A percentile compares a stretch with the other conserved stretches of the same genome.
Evolutionary conservation across 2,329 filamentous ascomycete species (phyloP).

Genomic region (Chaetomium strumarium): DNA sequence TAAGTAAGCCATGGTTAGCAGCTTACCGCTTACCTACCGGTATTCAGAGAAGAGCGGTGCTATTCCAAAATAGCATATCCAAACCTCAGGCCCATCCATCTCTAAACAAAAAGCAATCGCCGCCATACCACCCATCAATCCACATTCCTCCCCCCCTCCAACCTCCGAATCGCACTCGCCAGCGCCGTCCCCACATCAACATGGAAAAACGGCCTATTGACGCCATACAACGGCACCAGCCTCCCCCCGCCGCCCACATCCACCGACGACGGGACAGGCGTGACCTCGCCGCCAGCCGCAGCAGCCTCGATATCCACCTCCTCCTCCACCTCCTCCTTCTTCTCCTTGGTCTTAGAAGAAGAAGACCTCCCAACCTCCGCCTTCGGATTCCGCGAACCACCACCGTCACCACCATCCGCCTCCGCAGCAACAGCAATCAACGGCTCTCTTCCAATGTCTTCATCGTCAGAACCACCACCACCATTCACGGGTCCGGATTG

Average conservation of each 20-base stretch:
- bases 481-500: not conserved
- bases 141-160: constrained; percentile 12
- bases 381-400: not conserved
- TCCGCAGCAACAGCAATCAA: constrained; percentile 17
- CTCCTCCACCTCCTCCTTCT: too few relatives aligned
- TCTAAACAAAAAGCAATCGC: not conserved
- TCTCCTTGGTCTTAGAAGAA: constrained; percentile 8
- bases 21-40: too few relatives aligned
- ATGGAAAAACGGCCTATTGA: constrained; percentile 45
- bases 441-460: not conserved
- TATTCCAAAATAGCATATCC: not conserved
- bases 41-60: too few relatives aligned
- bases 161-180: constrained; percentile 29
- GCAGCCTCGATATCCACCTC: constrained; percentile 18
- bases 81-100: not conserved
- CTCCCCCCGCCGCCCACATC: constrained; percentile 6
- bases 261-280: constrained; percentile 19
- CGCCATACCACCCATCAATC: not conserved
- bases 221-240: constrained; percentile 31
- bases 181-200: constrained; percentile 40
- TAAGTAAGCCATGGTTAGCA: too few relatives aligned
- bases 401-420: too few relatives aligned
- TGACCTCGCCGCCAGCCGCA: constrained; percentile 17
- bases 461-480: not conserved
- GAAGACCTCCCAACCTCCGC: not conserved